Conservation (phyloP, 352 stramenopile genomes). For the Achlya hypogyna region DNA sequence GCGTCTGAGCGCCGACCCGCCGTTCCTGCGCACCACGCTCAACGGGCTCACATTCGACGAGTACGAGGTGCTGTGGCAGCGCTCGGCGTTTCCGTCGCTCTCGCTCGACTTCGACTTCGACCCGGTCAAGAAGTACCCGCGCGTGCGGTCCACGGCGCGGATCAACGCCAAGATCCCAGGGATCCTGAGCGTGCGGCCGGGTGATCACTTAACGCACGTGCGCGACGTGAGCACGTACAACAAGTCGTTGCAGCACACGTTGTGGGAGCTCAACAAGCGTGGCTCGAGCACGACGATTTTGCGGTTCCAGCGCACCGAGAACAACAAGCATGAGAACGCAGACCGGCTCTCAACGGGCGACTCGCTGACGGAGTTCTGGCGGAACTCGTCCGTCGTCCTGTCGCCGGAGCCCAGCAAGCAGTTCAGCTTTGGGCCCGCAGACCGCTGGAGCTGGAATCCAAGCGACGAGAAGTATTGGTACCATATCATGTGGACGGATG, state of each 20-base stretch:
- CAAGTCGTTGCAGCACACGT: background rate
- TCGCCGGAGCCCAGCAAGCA: slow-evolving; percentile 40
- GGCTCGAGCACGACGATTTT: slow-evolving; percentile 31
- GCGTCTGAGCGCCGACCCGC: slow-evolving; percentile 18
- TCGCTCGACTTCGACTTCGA: slow-evolving; percentile 73
- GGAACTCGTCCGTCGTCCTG: background rate
- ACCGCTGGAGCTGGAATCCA: slow-evolving; percentile 23
- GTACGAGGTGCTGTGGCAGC: slow-evolving; percentile 77
- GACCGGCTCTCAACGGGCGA: slow-evolving; percentile 26
- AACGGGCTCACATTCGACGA: slow-evolving; percentile 76
- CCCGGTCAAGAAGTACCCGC: slow-evolving; percentile 33
- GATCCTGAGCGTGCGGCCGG: slow-evolving; percentile 5
- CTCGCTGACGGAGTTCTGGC: slow-evolving; percentile 21
- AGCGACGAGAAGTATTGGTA: slow-evolving; percentile 63
- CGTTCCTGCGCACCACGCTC: slow-evolving; percentile 28
- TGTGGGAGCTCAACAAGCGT: slow-evolving; percentile 1
- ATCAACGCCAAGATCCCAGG: slow-evolving; percentile 7
- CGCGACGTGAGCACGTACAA: slow-evolving; percentile 11
- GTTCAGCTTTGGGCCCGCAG: slow-evolving; percentile 34
- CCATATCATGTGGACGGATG: slow-evolving; percentile 86
- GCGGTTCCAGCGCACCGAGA: slow-evolving; percentile 76
- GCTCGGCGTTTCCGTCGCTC: slow-evolving; percentile 34
- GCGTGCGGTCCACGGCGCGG: background rate
- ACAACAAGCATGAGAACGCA: slow-evolving; percentile 61
- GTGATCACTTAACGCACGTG: slow-evolving; percentile 2